These are phyloP conservation scores for Hyphodiscus sp. DNA, from an alignment of 2,329 filamentous ascomycete genomes.

Conservation along the genomic window DNA sequence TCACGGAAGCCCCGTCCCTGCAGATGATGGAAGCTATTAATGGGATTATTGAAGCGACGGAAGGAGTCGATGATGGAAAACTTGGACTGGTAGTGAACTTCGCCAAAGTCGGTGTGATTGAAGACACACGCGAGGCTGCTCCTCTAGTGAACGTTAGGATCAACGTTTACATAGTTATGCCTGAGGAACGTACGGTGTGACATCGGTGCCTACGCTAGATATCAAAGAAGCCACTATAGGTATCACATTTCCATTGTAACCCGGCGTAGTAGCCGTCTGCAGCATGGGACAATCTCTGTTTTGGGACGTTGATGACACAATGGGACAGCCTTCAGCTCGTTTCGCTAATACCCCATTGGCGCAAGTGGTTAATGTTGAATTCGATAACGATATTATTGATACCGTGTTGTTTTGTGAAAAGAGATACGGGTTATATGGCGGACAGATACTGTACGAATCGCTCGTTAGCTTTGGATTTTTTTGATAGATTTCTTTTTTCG, in stretches of 20 bases:
- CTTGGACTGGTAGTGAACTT: no score
- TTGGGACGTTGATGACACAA: not conserved
- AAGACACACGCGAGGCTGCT: no score
- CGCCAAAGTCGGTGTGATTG: no score
- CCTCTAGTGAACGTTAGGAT: no score
- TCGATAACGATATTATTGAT: not conserved
- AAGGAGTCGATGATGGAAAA: no score
- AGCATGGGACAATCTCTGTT: not conserved
- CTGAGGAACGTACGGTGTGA: no score
- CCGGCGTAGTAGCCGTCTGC: not conserved
- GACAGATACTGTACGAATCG: conserved; percentile 5
- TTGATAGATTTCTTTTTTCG: not conserved
- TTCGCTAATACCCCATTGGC: conserved; percentile 10
- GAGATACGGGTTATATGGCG: conserved; percentile 3
- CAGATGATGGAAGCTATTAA: no score
- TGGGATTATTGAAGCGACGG: no score
- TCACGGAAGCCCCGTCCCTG: no score
- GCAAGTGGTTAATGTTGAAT: conserved; percentile 5
- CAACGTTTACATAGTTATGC: no score
- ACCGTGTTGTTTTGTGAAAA: not conserved
- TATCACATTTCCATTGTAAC: not conserved
- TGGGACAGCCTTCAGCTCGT: conserved; percentile 9
- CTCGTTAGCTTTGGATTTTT: not conserved
- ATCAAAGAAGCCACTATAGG: not conserved
- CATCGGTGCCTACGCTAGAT: not conserved